phyloP scores from a whole-genome alignment of 495 filamentous ascomycete species.

The Podospora tetraspora region DNA sequence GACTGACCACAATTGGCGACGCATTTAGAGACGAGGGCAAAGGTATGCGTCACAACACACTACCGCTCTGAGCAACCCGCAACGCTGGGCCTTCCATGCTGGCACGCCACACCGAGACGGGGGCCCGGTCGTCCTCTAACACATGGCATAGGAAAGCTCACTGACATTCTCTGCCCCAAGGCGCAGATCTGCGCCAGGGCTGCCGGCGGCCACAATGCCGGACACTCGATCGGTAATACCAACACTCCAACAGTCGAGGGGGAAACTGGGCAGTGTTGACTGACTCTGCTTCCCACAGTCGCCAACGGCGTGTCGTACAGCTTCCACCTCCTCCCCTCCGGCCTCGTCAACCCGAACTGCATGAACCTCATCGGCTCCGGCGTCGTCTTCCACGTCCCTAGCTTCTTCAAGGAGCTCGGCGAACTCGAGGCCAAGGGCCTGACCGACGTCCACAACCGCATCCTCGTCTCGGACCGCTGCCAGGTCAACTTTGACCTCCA shows the following conservation, averaged over 20 bases:
- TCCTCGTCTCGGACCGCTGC: constrained; percentile 75
- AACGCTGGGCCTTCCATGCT: neutral
- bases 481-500: constrained; percentile 85
- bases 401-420: constrained; percentile 81
- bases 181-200: constrained; percentile 37
- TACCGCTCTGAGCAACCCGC: neutral
- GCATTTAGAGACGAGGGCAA: constrained; percentile 65
- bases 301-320: constrained; percentile 35
- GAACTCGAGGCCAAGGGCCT: constrained; percentile 68
- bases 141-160: constrained; percentile 46
- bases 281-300: constrained; percentile 18
- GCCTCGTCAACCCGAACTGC: constrained; percentile 69
- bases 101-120: neutral
- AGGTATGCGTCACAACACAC: constrained; percentile 41
- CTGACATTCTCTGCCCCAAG: constrained; percentile 37
- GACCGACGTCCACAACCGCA: constrained; percentile 54
- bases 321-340: constrained; percentile 64
- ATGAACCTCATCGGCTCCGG: constrained; percentile 83
- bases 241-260: neutral
- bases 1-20: constrained; percentile 1
- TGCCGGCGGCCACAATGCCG: constrained; percentile 34
- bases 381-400: constrained; percentile 69
- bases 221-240: constrained; percentile 56
- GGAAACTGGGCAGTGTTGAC: constrained; percentile 7
- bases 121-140: constrained; percentile 46